Conservation (phyloP, 306 rosid genomes). For the Ceratonia siliqua region DNA sequence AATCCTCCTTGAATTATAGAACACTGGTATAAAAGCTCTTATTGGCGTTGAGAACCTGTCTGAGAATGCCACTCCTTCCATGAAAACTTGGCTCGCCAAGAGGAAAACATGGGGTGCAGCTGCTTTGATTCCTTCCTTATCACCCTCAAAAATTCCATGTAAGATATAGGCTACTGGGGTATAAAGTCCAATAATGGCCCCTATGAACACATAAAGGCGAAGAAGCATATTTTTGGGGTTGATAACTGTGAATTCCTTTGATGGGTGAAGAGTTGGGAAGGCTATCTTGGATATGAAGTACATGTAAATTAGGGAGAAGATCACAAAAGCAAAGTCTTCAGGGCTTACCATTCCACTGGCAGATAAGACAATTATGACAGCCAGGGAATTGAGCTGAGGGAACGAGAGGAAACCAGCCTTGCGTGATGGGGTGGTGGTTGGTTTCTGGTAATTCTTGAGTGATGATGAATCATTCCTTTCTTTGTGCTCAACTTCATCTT, state of each 20-base stretch:
- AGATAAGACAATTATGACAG: slow-evolving; percentile 56
- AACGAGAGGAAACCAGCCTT: slow-evolving; percentile 49
- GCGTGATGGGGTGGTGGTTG: slow-evolving; percentile 12
- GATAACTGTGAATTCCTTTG: slow-evolving; percentile 48
- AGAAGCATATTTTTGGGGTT: slow-evolving; percentile 51
- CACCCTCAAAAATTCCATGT: slow-evolving; percentile 70
- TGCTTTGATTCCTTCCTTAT: slow-evolving; percentile 73
- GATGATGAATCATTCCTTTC: slow-evolving; percentile 38
- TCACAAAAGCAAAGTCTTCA: slow-evolving; percentile 65
- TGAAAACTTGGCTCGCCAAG: slow-evolving; percentile 77
- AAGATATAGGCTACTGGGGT: slow-evolving; percentile 70
- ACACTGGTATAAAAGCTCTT: slow-evolving; percentile 76
- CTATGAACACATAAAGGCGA: slow-evolving; percentile 46
- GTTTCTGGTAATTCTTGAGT: slow-evolving; percentile 23
- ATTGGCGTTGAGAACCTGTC: slow-evolving; percentile 61
- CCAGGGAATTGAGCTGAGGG: slow-evolving; percentile 66
- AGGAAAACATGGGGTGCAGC: slow-evolving; percentile 86
- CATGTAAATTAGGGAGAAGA: slow-evolving; percentile 59
- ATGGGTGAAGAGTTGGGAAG: slow-evolving; percentile 51
- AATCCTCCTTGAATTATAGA: slow-evolving; percentile 71
- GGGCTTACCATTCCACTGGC: slow-evolving; percentile 79
- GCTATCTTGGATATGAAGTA: slow-evolving; percentile 64
- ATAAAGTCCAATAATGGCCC: slow-evolving; percentile 62
- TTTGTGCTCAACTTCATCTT: slow-evolving; percentile 55
- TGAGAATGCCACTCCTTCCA: slow-evolving; percentile 72